Base-by-base conservation (phyloP, 116 monocot genomes). In the Cymodocea nodosa region DNA sequence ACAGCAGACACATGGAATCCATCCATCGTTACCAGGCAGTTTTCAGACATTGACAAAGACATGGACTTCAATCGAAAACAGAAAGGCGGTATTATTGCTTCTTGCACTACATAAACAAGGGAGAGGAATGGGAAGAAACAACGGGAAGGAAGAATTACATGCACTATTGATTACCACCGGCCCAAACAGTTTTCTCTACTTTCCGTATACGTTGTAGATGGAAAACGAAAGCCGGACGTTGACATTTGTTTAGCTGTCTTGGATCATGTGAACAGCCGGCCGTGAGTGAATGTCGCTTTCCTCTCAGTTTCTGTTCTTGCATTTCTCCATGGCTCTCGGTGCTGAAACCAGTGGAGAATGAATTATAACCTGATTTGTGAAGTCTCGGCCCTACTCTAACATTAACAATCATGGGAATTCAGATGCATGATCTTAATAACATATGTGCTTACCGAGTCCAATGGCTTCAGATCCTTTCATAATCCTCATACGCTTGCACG, bases 281-380 rank as follows among this genome's bases (percentile, higher is more conserved):
- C n/a, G 64, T 3, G 23, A 4, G 15, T n/a, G 16, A 51, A n/a
- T 18, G 35, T 14, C 35, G 54, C 30, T 55, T 37, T 5, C 19
- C 64, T 19, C 35, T 88, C 77, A 88, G 73, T 78, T 73, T 60
- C 75, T 79, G 67, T 79, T 88, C 81, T 87, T 88, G 84, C 93
- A 81, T 69, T 90, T 90, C 69, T 90, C 86, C 83, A 83, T 79
- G 39, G 85, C 86, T 72, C 78, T 85, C 65, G 85, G 89, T 72
- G 89, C 89, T 90, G 80, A 51, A 62, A 71, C 15, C 36, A 44
- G 54, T 23, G 66, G 49, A 35, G 39, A 62, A 36, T 62, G 17
- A 37, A 30, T 30, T 3, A 30, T 3, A 30, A 30, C 3, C 37
- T 18, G 37, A n/a, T 62, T 16, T 36, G n/a, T 62, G 35, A 35